Evolutionary conservation across 2,329 filamentous ascomycete species (phyloP), one percentile per base, ranked within the genome.

Genomic region (Pseudogymnoascus sp.): DNA sequence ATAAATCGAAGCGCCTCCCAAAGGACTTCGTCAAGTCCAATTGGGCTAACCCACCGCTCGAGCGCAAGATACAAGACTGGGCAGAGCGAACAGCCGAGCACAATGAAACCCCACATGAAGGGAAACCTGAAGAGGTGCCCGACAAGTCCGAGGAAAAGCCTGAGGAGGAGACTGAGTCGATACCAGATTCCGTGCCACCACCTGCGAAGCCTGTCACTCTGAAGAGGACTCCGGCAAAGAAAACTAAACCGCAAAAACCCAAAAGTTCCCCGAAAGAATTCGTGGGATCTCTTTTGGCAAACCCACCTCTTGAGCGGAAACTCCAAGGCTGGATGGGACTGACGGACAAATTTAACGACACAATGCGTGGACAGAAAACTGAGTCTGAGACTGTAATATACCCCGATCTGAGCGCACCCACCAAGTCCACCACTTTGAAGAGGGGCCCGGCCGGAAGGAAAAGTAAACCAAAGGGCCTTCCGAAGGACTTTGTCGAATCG

Each of bases 51-150:
- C 82, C 83, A 2, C 73, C 81, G 0, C 77, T 84, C 3, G 77
- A 82, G 55, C 81, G 75, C 66, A 87, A 86, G 71, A 81, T 87
- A 65, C 80, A 82, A 65, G 81, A 84, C 58, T 87, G 85, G 85
- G 84, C 83, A 0, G 67, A 69, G 42, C 65, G 68, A 15, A 69
- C 65, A 9, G 66, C 64, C 9, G 29, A 18, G 33, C 39, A 45
- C 25, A 52, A 33, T 25, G 59, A 60, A 42, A 25, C 25, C 12
- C 21, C 39, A 25, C 39, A 29, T 3, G 39, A 35, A 9, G 37
- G 29, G 10, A 8, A 35, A 55, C 18, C 39, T 21, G 35, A 42
- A 13, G 33, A 37, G 35, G 15, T 18, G 7, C 9, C 29, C 35
- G 37, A 10, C 9, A 39, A 27, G 2, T 7, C 29, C 33, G n/a